These are phyloP conservation scores for Amylostereum areolatum DNA, from an alignment of 1,284 basidiomycete genomes.

Conservation along the genomic window DNA sequence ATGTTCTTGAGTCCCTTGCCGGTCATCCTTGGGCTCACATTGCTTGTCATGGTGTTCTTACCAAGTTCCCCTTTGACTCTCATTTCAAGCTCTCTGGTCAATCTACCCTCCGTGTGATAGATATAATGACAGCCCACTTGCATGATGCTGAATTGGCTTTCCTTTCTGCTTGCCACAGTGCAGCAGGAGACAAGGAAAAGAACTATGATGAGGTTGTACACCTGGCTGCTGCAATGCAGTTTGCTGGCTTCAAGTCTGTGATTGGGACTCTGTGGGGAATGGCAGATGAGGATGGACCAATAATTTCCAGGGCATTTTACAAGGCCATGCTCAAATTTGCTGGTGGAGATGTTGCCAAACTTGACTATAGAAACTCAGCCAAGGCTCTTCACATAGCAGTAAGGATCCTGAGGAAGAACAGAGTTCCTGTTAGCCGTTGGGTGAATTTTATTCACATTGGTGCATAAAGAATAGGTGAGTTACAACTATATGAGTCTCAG, in stretches of 20 bases:
- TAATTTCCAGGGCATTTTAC: background rate
- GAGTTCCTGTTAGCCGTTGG: background rate
- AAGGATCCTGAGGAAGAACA: background rate
- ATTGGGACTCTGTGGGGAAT: background rate
- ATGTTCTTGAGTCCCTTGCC: too few species aligned
- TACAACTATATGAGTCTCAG: too few species aligned
- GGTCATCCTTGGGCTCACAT: too few species aligned
- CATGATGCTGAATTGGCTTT: background rate
- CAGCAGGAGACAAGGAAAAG: background rate
- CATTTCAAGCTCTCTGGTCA: too few species aligned
- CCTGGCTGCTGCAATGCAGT: background rate
- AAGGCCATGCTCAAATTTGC: background rate
- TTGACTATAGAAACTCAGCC: background rate
- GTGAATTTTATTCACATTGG: background rate
- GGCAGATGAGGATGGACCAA: background rate
- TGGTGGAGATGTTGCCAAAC: background rate
- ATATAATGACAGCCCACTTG: too few species aligned
- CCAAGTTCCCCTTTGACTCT: too few species aligned
- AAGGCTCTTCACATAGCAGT: background rate
- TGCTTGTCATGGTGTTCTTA: too few species aligned
- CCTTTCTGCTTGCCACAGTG: background rate
- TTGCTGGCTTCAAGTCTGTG: background rate
- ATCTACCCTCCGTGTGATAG: too few species aligned
- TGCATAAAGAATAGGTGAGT: background rate
- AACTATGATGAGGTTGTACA: background rate